Evolutionary conservation across 805 yeast genomes (phyloP).

Genomic region (Saturnispora gosingensis): DNA sequence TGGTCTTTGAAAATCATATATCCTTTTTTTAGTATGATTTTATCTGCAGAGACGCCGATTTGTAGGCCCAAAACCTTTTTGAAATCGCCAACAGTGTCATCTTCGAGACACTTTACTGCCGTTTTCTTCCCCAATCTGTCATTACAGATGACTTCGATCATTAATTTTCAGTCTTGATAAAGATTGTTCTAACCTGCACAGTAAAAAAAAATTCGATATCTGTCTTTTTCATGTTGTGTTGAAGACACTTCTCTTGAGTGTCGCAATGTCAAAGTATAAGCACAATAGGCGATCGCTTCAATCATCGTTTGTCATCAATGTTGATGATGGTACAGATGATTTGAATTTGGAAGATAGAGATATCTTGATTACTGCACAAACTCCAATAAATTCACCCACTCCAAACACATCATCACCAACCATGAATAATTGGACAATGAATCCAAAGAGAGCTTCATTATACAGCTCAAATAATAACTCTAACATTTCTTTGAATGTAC

Average conservation of each 20-base stretch:
- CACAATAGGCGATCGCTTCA: slow-evolving; percentile 12
- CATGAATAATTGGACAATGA: slow-evolving; percentile 2
- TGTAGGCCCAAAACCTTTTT: slow-evolving; percentile 77
- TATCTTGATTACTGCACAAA: not conserved
- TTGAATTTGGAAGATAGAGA: not conserved
- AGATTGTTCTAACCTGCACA: not conserved
- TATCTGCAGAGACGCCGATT: slow-evolving; percentile 63
- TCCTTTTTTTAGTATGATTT: slow-evolving; percentile 73
- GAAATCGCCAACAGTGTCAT: slow-evolving; percentile 84
- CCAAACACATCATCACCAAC: slow-evolving; percentile 3
- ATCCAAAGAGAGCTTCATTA: slow-evolving; percentile 10
- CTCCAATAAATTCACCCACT: slow-evolving; percentile 10
- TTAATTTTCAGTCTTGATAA: slow-evolving; percentile 15
- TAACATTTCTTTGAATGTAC: slow-evolving; percentile 10
- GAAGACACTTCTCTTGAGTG: not conserved
- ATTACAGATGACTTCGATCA: slow-evolving; percentile 68
- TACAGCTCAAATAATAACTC: slow-evolving; percentile 16
- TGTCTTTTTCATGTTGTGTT: not conserved
- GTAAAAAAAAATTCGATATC: not conserved
- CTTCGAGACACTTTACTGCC: slow-evolving; percentile 75
- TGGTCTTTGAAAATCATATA: slow-evolving; percentile 80
- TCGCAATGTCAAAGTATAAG: slow-evolving; percentile 2
- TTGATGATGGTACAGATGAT: not conserved
- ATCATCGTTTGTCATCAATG: slow-evolving; percentile 7
- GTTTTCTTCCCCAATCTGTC: slow-evolving; percentile 84